A percentile compares a stretch with the other conserved stretches of the same genome.
These are phyloP conservation scores for Rhodosporidiobolus odoratus DNA, from an alignment of 768 basidiomycete species.

Conservation along the genomic window DNA sequence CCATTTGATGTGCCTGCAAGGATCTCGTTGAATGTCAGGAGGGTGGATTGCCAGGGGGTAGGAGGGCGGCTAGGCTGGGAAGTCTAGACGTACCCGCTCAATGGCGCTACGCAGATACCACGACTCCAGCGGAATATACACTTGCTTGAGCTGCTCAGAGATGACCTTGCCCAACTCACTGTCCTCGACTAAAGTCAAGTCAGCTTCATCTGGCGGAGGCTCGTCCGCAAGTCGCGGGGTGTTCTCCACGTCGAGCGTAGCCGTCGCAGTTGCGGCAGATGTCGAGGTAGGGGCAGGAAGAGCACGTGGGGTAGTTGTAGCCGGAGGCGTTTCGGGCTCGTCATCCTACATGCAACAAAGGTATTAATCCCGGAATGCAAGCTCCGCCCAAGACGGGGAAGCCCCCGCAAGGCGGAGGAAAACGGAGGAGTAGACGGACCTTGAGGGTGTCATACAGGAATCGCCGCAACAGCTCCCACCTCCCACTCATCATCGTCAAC, in stretches of 20 bases:
- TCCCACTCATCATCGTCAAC: slow-evolving; percentile 76
- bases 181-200: slow-evolving; percentile 33
- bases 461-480: slow-evolving; percentile 85
- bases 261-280: slow-evolving; percentile 81
- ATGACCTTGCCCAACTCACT: slow-evolving; percentile 18
- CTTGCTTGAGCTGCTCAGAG: slow-evolving; percentile 56
- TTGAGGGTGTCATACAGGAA: slow-evolving; percentile 71
- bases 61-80: too few species aligned
- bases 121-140: slow-evolving; percentile 80
- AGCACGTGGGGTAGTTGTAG: background rate
- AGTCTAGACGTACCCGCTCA: slow-evolving; percentile 62
- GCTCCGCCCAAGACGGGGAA: too few species aligned
- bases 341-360: slow-evolving; percentile 23
- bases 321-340: slow-evolving; percentile 22
- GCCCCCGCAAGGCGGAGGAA: background rate
- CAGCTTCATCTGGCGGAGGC: slow-evolving; percentile 6
- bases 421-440: slow-evolving; percentile 49
- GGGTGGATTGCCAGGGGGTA: too few species aligned
- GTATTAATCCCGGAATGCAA: too few species aligned
- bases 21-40: too few species aligned
- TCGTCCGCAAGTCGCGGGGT: slow-evolving; percentile 59
- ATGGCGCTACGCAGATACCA: slow-evolving; percentile 85
- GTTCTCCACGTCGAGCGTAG: slow-evolving; percentile 48
- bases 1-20: slow-evolving; percentile 75
- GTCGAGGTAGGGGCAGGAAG: slow-evolving; percentile 17